Conservation (phyloP, 805 yeast species). For the Yarrowia sp. region DNA sequence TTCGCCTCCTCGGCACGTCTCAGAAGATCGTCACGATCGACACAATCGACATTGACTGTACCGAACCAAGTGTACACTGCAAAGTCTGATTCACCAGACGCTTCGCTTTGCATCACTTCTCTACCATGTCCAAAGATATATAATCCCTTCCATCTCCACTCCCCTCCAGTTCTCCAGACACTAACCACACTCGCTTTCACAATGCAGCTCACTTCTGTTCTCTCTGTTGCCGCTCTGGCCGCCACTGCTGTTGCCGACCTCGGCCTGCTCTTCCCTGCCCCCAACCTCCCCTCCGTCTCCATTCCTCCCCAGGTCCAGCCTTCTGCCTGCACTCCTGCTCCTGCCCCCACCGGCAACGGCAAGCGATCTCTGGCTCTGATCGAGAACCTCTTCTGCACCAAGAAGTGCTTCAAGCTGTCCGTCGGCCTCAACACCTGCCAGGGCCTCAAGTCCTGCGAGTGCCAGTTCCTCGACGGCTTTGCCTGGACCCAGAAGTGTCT, state of each 20-base stretch:
- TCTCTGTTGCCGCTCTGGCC: constrained; percentile 12
- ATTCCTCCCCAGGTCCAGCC: constrained; percentile 23
- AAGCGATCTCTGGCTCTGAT: constrained; percentile 6
- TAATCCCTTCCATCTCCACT: not conserved
- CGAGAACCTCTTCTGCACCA: constrained; percentile 21
- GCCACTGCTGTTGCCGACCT: constrained; percentile 20
- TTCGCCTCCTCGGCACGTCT: too few species aligned
- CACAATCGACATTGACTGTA: constrained; percentile 2
- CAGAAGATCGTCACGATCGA: not conserved
- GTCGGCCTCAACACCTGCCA: constrained; percentile 23
- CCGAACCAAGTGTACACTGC: not conserved
- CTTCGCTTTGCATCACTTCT: too few species aligned
- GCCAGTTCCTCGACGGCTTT: constrained; percentile 21
- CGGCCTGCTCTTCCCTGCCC: constrained; percentile 20
- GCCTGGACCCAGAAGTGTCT: constrained; percentile 20
- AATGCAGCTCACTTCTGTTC: constrained; percentile 16
- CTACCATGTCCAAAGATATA: not conserved
- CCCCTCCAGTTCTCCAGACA: not conserved
- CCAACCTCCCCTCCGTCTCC: constrained; percentile 14
- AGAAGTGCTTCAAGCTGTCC: constrained; percentile 23
- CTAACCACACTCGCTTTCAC: constrained; percentile 19
- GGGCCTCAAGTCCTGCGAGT: constrained; percentile 21
- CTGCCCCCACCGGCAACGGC: not conserved
- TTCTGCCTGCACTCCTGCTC: constrained; percentile 17
- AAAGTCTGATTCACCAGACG: not conserved